Evolutionary conservation across 441 rosid species (phyloP), one percentile per base, ranked within the genome.

Genomic region (Adansonia grandidieri): DNA sequence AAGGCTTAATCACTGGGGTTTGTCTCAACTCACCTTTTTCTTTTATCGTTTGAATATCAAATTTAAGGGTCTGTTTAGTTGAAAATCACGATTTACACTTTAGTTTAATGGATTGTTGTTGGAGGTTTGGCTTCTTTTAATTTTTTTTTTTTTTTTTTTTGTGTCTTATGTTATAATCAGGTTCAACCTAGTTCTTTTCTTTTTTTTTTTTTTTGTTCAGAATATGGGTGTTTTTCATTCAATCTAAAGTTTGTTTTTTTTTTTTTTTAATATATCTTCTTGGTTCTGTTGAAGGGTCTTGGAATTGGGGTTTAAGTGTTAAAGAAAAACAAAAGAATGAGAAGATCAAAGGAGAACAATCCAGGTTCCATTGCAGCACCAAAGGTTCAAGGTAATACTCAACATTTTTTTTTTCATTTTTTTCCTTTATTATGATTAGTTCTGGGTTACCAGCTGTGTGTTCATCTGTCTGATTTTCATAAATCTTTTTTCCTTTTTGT

Each of bases 321-420:
- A 9, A 69, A 69, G 72, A 20, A 64, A 37, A 47, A 47, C 32
- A 44, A 11, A 68, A 68, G 57, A 20, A 69, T 69, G 73, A 69
- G 73, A 69, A 69, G 73, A 47, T 69, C 73, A 48, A 68, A 68
- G 73, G 73, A 69, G 73, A 69, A 69, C 19, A 47, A 69, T 47
- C 73, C 73, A 48, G 73, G 58, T 48, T 24, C 8, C 17, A 47
- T 69, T 69, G 57, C 57, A 48, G 57, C 57, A 10, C 57, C 73
- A 48, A 69, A 22, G 1, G 73, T 22, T 42, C 71, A 42, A n/a
- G 71, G 57, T 69, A 48, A 69, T 56, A 7, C 61, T 17, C 2
- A 56, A 56, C 61, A 3, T 22, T 22, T 28, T 20, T 8, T n/a
- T 6, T 17, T 28, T 28, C 32, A 28, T 28, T 28, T 28, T 28